Percentiles rank a stretch among this genome's conserved stretches.
Conservation (phyloP, 1,284 basidiomycete genomes). For the Apiotrichum porosum region DNA sequence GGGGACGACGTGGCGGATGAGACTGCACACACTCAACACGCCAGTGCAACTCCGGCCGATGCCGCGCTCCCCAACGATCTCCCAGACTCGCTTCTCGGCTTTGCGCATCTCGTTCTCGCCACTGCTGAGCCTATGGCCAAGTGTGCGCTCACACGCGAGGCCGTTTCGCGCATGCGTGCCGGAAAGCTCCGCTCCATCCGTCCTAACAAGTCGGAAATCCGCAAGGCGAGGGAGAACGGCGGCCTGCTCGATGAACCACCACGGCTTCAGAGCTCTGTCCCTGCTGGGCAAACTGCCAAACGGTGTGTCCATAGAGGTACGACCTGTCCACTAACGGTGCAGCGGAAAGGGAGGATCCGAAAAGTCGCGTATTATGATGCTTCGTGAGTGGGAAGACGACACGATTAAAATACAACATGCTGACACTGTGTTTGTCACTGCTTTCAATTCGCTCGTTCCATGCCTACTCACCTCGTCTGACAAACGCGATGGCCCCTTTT, state of each 20-base stretch:
- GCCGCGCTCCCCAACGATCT: constrained; percentile 20
- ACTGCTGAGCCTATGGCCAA: constrained; percentile 45
- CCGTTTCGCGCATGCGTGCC: constrained; percentile 31
- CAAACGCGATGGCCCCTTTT: background rate
- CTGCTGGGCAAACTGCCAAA: constrained; percentile 52
- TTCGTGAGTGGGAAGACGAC: constrained; percentile 51
- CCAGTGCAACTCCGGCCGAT: constrained; percentile 1
- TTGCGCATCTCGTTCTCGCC: constrained; percentile 46
- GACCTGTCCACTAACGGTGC: constrained; percentile 7
- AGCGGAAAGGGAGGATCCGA: constrained; percentile 55
- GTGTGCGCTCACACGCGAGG: constrained; percentile 43
- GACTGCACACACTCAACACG: constrained; percentile 9
- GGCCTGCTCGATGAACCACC: constrained; percentile 61
- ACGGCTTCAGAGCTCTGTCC: constrained; percentile 61
- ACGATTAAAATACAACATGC: background rate
- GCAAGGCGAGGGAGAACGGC: constrained; percentile 23
- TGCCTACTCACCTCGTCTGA: background rate
- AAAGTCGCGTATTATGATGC: constrained; percentile 67
- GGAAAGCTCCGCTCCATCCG: constrained; percentile 36
- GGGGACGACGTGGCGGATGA: constrained; percentile 7
- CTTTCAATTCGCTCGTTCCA: too few species aligned
- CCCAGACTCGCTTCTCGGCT: constrained; percentile 43
- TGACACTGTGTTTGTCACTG: background rate
- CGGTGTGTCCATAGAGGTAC: constrained; percentile 15
- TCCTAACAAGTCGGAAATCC: constrained; percentile 32